Evolutionary conservation across 225 moss, liverwort and hornwort species (phyloP).

Genomic region (Bryum argenteum): DNA sequence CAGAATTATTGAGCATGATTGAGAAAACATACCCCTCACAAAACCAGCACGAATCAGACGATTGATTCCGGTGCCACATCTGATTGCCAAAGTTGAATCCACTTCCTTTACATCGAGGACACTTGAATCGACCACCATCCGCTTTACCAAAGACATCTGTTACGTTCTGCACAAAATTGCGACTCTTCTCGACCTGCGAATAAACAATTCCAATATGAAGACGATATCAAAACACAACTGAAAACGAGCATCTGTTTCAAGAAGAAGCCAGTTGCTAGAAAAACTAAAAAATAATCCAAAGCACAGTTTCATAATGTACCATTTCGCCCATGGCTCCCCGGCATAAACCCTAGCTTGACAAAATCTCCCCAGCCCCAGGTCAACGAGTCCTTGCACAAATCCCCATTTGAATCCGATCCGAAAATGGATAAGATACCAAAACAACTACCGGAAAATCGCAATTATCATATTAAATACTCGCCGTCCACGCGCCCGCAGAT

Average conservation of each 20-base stretch:
- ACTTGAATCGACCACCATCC: slow-evolving; percentile 69
- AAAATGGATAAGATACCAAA: neutral
- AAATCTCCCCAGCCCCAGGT: slow-evolving; percentile 20
- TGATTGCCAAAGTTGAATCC: slow-evolving; percentile 53
- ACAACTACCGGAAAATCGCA: neutral
- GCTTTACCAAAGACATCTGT: slow-evolving; percentile 52
- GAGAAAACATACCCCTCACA: slow-evolving; percentile 74
- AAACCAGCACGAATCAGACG: slow-evolving; percentile 75
- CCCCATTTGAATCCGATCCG: neutral
- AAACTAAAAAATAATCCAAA: neutral
- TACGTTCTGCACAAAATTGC: slow-evolving; percentile 55
- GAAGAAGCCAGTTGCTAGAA: neutral
- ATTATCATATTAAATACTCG: neutral
- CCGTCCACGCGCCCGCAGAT: neutral
- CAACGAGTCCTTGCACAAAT: neutral
- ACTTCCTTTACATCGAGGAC: slow-evolving; percentile 79
- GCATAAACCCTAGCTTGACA: slow-evolving; percentile 30
- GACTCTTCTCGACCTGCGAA: slow-evolving; percentile 64
- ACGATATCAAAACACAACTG: too few species aligned
- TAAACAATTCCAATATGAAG: neutral
- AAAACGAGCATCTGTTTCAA: neutral
- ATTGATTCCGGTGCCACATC: slow-evolving; percentile 43
- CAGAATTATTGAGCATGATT: neutral
- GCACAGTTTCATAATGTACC: slow-evolving; percentile 32
- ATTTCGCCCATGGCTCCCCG: slow-evolving; percentile 38